Conservation (phyloP, 805 yeast species). For the Zygosaccharomyces siamensis region DNA sequence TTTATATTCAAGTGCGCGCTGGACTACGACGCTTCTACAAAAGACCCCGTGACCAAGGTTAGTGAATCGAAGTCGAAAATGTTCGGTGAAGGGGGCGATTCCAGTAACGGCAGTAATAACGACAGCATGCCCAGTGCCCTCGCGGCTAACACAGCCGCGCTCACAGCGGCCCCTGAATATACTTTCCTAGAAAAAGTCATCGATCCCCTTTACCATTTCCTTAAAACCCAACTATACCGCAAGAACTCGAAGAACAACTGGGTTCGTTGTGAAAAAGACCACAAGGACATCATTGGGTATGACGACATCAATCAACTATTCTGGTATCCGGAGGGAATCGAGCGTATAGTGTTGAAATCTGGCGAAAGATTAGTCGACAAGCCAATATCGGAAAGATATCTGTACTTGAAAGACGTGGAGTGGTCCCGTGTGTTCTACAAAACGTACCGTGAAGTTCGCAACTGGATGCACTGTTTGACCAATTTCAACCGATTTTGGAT, state of each 20-base stretch:
- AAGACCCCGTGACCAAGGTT: not conserved
- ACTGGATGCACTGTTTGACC: conserved; percentile 69
- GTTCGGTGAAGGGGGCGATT: conserved; percentile 41
- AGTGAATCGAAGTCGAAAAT: not conserved
- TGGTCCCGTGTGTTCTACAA: conserved; percentile 71
- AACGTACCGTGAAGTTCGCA: conserved; percentile 68
- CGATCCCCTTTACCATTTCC: conserved; percentile 66
- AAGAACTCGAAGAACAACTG: conserved; percentile 45
- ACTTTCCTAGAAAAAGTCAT: conserved; percentile 62
- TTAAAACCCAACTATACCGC: conserved; percentile 62
- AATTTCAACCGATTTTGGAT: conserved; percentile 80
- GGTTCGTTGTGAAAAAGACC: conserved; percentile 66
- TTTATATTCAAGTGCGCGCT: conserved; percentile 81
- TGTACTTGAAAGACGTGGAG: conserved; percentile 46
- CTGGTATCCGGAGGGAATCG: conserved; percentile 74
- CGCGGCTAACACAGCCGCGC: not conserved
- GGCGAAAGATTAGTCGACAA: conserved; percentile 49
- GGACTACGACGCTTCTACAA: conserved; percentile 55
- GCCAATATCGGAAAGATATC: conserved; percentile 53
- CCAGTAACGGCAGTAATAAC: not conserved
- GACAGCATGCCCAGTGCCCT: not conserved
- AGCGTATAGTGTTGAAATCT: conserved; percentile 45
- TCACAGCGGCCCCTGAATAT: conserved; percentile 35
- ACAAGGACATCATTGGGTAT: conserved; percentile 69
- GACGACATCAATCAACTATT: conserved; percentile 87